Conservation (phyloP, 176 grass and related monocot genomes). For the Hyparrhenia diplandra region DNA sequence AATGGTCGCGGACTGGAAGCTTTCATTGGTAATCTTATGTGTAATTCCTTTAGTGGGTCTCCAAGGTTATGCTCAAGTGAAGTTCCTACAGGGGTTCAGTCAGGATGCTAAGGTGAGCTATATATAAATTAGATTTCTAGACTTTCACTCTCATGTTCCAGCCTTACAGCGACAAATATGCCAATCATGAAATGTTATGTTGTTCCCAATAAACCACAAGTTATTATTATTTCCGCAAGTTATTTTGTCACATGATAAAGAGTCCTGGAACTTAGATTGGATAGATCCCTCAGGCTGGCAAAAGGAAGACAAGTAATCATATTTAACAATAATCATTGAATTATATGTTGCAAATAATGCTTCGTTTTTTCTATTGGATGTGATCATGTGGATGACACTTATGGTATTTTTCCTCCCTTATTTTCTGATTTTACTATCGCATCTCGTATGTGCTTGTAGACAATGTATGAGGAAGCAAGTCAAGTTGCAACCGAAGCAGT, state of each 20-base stretch:
- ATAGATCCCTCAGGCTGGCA: not conserved
- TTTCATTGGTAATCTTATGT: conserved; percentile 49
- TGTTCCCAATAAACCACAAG: not conserved
- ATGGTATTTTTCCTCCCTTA: not conserved
- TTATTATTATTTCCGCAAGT: not conserved
- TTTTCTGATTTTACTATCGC: not conserved
- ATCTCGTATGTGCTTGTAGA: conserved; percentile 3
- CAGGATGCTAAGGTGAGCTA: conserved; percentile 46
- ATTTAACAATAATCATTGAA: not conserved
- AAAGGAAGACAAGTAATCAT: not conserved
- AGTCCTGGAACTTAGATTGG: not conserved
- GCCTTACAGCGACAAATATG: not conserved
- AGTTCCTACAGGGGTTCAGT: conserved; percentile 27
- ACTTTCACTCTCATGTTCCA: not conserved
- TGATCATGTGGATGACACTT: not conserved
- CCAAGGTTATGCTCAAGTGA: conserved; percentile 38
- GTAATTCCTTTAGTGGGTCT: conserved; percentile 26
- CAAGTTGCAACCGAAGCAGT: conserved; percentile 73
- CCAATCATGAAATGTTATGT: not conserved
- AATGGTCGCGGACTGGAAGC: conserved; percentile 59
- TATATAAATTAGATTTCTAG: not conserved
- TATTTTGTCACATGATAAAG: not conserved
- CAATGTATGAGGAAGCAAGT: conserved; percentile 76
- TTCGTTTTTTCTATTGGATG: not conserved
- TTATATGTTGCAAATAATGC: not conserved